Base-by-base conservation (phyloP, 1,284 basidiomycete species). In the Cerrena zonata region DNA sequence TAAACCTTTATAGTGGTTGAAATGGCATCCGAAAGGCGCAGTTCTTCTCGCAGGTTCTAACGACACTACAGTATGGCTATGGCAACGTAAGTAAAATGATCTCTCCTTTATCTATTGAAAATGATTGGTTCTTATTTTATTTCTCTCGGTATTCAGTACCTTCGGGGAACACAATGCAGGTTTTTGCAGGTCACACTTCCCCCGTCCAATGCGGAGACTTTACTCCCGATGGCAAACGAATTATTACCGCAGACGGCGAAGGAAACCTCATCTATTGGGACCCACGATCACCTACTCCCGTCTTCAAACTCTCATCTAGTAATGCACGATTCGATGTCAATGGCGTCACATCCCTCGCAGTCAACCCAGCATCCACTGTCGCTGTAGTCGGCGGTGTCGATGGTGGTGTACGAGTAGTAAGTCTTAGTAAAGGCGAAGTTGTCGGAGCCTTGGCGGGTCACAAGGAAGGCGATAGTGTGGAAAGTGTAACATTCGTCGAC, bases 51-150 rank as follows among this genome's bases (percentile, higher is more conserved):
- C 91, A 0, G 95, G 95, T 34, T 89, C 91, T 18, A 91, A 95
- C 57, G 95, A 99, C 68, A 82, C 89, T 3, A 96, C 90, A 3
- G 84, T 95, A n/a, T 99, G 95, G 95, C 75, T 99, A 62, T 99
- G 94, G 94, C 91, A 96, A 72, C 71, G 94, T 94, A 67, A 58
- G 80, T 64, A 27, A 42, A 39, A 47, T 40, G 23, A 50, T 50
- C 21, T 15, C 48, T 56, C 10, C 54, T 39, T 46, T 15, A 15
- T 22, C 10, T 40, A 10, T 10, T 22, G 5, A 40, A n/a, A n/a
- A 36, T 36, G n/a, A n/a, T n/a, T 13, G n/a, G 7, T 34, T 34
- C 15, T 34, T 7, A 34, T 50, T 56, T 22, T 53, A 54, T 44
- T 46, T 46, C 24, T 51, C 40, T 10, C 12, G 18, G 3, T 49